Conservation (phyloP, 2,329 filamentous ascomycete genomes). For the Microsporum ferrugineum region DNA sequence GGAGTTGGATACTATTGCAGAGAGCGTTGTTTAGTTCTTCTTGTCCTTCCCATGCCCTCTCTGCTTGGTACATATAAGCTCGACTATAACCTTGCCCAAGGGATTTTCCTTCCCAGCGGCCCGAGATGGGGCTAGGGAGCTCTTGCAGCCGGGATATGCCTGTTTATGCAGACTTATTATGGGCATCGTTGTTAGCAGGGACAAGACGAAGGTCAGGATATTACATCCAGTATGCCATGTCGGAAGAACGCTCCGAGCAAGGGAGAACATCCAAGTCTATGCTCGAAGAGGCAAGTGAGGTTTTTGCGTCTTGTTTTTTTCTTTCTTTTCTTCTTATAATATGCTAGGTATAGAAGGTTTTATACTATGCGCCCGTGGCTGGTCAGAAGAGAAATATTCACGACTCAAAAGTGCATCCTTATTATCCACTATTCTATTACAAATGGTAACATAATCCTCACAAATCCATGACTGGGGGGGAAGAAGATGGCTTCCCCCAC, state of each 20-base stretch:
- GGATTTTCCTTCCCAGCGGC: neutral
- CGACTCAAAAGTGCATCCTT: neutral
- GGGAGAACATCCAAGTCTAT: neutral
- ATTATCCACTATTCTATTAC: neutral
- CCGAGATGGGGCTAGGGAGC: neutral
- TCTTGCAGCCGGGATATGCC: neutral
- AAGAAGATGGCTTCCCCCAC: neutral
- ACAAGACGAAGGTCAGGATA: neutral
- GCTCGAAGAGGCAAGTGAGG: neutral
- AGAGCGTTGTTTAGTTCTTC: neutral
- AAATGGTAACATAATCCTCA: slow-evolving; percentile 4
- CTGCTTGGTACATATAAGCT: neutral
- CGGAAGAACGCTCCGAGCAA: slow-evolving; percentile 2
- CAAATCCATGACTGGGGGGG: neutral
- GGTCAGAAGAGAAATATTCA: neutral
- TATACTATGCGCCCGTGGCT: slow-evolving; percentile 2
- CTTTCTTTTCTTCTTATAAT: neutral
- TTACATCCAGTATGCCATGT: neutral
- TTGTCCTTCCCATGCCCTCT: neutral
- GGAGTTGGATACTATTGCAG: neutral
- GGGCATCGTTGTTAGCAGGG: neutral
- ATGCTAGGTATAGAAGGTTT: neutral
- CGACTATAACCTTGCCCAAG: neutral
- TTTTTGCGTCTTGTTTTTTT: too few species aligned
- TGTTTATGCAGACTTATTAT: neutral